These are phyloP conservation scores for Biscogniauxia mediterranea DNA, from an alignment of 2,329 filamentous ascomycete species.

Conservation along the genomic window DNA sequence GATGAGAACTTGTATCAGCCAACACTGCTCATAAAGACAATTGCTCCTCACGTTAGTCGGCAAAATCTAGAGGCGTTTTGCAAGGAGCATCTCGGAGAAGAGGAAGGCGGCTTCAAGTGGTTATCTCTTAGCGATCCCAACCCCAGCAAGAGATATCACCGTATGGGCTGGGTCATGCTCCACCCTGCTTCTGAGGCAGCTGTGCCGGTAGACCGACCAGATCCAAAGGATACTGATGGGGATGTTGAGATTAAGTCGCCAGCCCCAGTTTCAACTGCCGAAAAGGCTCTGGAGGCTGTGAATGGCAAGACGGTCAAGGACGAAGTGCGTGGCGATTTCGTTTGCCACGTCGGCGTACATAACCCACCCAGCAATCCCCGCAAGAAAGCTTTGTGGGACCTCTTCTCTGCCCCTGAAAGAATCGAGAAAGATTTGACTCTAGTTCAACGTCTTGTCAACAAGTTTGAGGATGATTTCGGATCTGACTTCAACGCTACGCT, in stretches of 20 bases:
- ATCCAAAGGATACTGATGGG: constrained; percentile 66
- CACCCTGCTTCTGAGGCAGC: constrained; percentile 72
- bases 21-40: constrained; percentile 94
- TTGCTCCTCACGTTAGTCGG: constrained; percentile 92
- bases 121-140: constrained; percentile 95
- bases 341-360: constrained; percentile 95
- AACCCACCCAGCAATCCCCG: constrained; percentile 80
- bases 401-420: constrained; percentile 91
- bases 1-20: constrained; percentile 88
- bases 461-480: constrained; percentile 81
- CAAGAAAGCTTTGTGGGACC: constrained; percentile 95
- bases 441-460: constrained; percentile 76
- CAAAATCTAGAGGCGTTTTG: constrained; percentile 92
- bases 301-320: constrained; percentile 98
- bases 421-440: constrained; percentile 87
- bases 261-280: constrained; percentile 60
- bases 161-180: constrained; percentile 98
- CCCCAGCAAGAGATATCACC: constrained; percentile 92
- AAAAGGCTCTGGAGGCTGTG: constrained; percentile 88
- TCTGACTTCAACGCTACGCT: constrained; percentile 72
- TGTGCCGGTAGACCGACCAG: constrained; percentile 66
- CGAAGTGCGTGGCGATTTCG: constrained; percentile 89
- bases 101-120: constrained; percentile 91
- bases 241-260: constrained; percentile 55
- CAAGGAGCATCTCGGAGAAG: constrained; percentile 88